These are phyloP conservation scores for Thelephora ganbajun DNA, from an alignment of 768 basidiomycete species.

Conservation along the genomic window DNA sequence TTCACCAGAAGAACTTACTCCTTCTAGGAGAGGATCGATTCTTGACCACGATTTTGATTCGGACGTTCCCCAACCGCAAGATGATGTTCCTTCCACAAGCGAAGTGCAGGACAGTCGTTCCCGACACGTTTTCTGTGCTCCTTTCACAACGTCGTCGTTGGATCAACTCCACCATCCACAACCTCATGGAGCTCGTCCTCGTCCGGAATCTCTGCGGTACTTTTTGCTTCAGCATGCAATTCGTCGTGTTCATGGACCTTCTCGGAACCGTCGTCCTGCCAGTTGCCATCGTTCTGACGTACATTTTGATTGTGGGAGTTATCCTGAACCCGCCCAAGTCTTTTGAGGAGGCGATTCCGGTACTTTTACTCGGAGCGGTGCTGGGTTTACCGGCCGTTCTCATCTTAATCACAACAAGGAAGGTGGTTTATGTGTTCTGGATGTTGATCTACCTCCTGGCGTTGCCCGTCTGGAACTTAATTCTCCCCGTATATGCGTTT, in stretches of 20 bases:
- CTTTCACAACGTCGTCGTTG: slow-evolving; percentile 95
- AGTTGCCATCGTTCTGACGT: slow-evolving; percentile 85
- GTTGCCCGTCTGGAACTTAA: slow-evolving; percentile 91
- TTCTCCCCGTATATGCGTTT: slow-evolving; percentile 90
- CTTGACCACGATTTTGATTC: slow-evolving; percentile 87
- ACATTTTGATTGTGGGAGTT: slow-evolving; percentile 73
- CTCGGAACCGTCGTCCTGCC: slow-evolving; percentile 87
- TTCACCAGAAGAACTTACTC: slow-evolving; percentile 96
- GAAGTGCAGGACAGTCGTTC: slow-evolving; percentile 86
- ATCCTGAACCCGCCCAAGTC: slow-evolving; percentile 65
- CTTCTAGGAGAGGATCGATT: slow-evolving; percentile 98
- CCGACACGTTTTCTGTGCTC: slow-evolving; percentile 86
- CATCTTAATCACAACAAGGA: slow-evolving; percentile 87
- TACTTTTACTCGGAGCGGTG: slow-evolving; percentile 79
- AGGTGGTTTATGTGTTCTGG: slow-evolving; percentile 95
- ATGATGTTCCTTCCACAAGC: slow-evolving; percentile 99
- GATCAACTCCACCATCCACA: slow-evolving; percentile 99
- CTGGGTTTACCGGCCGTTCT: slow-evolving; percentile 87
- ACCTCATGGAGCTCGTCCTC: slow-evolving; percentile 95
- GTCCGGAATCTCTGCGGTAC: slow-evolving; percentile 97
- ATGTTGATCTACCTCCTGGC: slow-evolving; percentile 92
- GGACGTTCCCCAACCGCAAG: slow-evolving; percentile 96
- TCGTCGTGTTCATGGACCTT: slow-evolving; percentile 96
- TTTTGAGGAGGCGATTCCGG: slow-evolving; percentile 89
- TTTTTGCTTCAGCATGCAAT: slow-evolving; percentile 99